Conservation (phyloP, 2,329 filamentous ascomycete species). For the Colletotrichum melonis region DNA sequence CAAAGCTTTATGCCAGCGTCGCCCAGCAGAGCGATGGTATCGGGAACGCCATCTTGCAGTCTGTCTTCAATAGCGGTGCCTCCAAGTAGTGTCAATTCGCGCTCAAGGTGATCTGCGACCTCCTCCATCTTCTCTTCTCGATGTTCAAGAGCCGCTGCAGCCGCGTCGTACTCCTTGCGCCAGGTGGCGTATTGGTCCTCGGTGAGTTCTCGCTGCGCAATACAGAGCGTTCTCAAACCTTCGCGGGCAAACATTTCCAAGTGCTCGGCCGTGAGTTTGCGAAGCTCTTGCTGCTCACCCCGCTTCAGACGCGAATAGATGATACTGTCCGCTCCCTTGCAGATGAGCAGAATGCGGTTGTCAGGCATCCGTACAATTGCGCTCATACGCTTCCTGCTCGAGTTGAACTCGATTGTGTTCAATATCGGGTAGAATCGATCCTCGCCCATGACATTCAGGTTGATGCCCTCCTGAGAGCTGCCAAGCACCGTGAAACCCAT, state of each 20-base stretch:
- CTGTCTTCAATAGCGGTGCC: slow-evolving; percentile 98
- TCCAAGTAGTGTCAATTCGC: slow-evolving; percentile 86
- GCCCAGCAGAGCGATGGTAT: slow-evolving; percentile 91
- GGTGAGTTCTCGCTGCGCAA: slow-evolving; percentile 82
- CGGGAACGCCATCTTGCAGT: slow-evolving; percentile 95
- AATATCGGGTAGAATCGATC: slow-evolving; percentile 88
- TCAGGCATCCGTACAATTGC: slow-evolving; percentile 96
- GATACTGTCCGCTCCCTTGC: slow-evolving; percentile 97
- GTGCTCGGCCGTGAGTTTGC: slow-evolving; percentile 88
- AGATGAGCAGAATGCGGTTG: slow-evolving; percentile 88
- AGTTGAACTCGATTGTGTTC: slow-evolving; percentile 98
- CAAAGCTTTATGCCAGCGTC: slow-evolving; percentile 97
- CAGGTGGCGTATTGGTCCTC: slow-evolving; percentile 88
- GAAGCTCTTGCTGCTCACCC: slow-evolving; percentile 87
- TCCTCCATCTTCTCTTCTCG: slow-evolving; percentile 94
- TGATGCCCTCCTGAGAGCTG: slow-evolving; percentile 81
- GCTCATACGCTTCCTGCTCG: slow-evolving; percentile 96
- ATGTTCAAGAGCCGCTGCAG: slow-evolving; percentile 83
- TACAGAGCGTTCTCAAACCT: slow-evolving; percentile 92
- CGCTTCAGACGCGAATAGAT: slow-evolving; percentile 92
- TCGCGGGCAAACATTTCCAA: slow-evolving; percentile 97
- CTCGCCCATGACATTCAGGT: slow-evolving; percentile 87
- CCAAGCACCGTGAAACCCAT: slow-evolving; percentile 95
- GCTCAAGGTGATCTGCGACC: slow-evolving; percentile 90
- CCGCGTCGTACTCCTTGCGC: slow-evolving; percentile 88